phyloP scores from a whole-genome alignment of 495 filamentous ascomycete genomes.

The Sporormia fimetaria region DNA sequence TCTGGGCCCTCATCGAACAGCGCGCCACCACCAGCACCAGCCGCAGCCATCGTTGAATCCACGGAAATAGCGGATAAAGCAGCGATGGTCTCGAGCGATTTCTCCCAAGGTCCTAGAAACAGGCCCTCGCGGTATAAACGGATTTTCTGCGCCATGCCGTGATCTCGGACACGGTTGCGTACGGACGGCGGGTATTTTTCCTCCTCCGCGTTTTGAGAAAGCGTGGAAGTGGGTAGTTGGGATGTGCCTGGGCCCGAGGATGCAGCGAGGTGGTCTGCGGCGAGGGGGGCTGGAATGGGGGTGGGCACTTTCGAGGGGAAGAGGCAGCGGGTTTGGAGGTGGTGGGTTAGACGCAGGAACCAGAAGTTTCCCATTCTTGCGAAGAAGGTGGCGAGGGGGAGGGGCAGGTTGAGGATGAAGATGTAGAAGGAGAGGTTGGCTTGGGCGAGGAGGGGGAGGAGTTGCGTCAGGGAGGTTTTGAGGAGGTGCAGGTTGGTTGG shows the following conservation, averaged over 20 bases:
- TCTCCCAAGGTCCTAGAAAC: conserved; percentile 34
- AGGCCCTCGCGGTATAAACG: conserved; percentile 42
- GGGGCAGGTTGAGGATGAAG: conserved; percentile 40
- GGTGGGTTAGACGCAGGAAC: conserved; percentile 35
- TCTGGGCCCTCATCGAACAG: conserved; percentile 39
- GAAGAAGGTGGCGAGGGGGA: conserved; percentile 32
- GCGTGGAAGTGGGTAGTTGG: neutral
- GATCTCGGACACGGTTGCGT: conserved; percentile 3
- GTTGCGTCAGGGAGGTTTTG: conserved; percentile 32
- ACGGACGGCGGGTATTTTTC: conserved; percentile 27
- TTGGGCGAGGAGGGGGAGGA: conserved; percentile 37
- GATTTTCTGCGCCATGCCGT: conserved; percentile 34
- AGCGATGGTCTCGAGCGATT: conserved; percentile 39
- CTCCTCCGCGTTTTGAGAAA: neutral
- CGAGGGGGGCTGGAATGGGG: neutral
- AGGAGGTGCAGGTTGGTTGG: conserved; percentile 36
- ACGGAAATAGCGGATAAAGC: conserved; percentile 34
- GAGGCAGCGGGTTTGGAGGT: conserved; percentile 24
- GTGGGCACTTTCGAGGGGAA: conserved; percentile 26
- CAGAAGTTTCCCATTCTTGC: conserved; percentile 36
- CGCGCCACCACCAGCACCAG: conserved; percentile 33
- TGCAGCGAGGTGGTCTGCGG: conserved; percentile 15
- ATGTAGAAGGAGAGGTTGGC: conserved; percentile 39
- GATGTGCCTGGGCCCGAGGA: conserved; percentile 13
- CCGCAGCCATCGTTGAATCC: conserved; percentile 17